Conservation (phyloP, 2,329 filamentous ascomycete species). For the Aspergillus udagawae region DNA sequence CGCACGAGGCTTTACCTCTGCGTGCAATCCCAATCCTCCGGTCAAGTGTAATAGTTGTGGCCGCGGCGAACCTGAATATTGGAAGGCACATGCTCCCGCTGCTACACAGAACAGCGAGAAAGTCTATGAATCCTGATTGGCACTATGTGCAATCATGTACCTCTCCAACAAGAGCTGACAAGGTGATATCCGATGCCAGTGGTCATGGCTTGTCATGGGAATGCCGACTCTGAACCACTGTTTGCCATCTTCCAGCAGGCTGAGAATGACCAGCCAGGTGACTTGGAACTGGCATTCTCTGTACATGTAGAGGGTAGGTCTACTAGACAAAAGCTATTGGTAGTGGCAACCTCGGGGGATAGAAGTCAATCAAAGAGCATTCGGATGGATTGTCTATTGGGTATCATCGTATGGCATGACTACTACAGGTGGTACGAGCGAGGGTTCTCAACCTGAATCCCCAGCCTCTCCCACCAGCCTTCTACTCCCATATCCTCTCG, state of each 20-base stretch:
- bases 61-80: neutral
- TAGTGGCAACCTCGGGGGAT: no score
- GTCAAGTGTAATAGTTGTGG: neutral
- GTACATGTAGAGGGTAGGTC: neutral
- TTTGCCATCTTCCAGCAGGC: neutral
- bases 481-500: constrained; percentile 37
- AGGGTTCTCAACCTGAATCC: constrained; percentile 24
- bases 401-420: neutral
- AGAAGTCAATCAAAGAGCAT: neutral
- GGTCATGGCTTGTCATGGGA: neutral
- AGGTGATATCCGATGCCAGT: neutral
- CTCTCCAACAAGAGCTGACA: neutral
- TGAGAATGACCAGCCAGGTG: neutral
- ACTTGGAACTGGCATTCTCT: neutral
- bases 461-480: constrained; percentile 32
- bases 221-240: neutral
- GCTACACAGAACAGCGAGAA: neutral
- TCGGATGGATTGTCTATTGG: neutral
- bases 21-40: neutral
- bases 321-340: neutral
- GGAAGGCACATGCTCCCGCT: neutral
- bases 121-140: neutral
- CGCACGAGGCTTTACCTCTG: no score
- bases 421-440: constrained; percentile 32
- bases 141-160: neutral